phyloP scores from a whole-genome alignment of 2,329 filamentous ascomycete genomes.

The Alternaria postmessia region DNA sequence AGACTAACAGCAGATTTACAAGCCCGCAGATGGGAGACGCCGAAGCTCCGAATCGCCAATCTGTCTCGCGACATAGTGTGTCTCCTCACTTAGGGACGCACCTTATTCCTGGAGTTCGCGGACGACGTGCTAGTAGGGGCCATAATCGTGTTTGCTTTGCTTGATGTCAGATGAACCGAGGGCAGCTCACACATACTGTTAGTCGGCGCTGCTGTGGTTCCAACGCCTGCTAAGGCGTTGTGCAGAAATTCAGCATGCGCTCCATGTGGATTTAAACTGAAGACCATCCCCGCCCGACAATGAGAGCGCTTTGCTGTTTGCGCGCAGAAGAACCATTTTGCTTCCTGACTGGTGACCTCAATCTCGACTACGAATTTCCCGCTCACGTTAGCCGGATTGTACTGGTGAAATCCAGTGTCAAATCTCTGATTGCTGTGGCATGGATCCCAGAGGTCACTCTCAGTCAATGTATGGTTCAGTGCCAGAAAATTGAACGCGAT shows the following conservation, averaged over 20 bases:
- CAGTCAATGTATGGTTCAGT: conserved; percentile 22
- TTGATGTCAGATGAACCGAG: background rate
- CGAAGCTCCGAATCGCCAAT: too few relatives aligned
- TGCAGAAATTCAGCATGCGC: conserved; percentile 14
- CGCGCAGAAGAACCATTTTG: conserved; percentile 25
- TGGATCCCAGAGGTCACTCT: conserved; percentile 12
- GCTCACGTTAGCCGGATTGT: conserved; percentile 17
- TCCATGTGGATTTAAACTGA: conserved; percentile 19
- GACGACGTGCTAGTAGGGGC: too few relatives aligned
- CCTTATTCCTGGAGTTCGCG: too few relatives aligned
- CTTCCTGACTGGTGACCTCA: conserved; percentile 10
- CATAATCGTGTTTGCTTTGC: too few relatives aligned
- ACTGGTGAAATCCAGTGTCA: conserved; percentile 2
- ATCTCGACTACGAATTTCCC: conserved; percentile 14
- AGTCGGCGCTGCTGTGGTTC: background rate
- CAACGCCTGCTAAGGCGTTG: conserved; percentile 9
- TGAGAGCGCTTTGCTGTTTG: conserved; percentile 13
- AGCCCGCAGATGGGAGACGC: too few relatives aligned
- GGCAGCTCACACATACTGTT: background rate
- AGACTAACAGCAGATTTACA: too few relatives aligned
- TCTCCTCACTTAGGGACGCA: too few relatives aligned
- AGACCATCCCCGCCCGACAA: conserved; percentile 21
- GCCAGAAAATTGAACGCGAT: conserved; percentile 22
- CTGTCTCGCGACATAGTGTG: too few relatives aligned
- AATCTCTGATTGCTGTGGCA: conserved; percentile 7